These are phyloP conservation scores for Torulaspora gathmanii DNA, from an alignment of 805 yeast species.

Conservation along the genomic window DNA sequence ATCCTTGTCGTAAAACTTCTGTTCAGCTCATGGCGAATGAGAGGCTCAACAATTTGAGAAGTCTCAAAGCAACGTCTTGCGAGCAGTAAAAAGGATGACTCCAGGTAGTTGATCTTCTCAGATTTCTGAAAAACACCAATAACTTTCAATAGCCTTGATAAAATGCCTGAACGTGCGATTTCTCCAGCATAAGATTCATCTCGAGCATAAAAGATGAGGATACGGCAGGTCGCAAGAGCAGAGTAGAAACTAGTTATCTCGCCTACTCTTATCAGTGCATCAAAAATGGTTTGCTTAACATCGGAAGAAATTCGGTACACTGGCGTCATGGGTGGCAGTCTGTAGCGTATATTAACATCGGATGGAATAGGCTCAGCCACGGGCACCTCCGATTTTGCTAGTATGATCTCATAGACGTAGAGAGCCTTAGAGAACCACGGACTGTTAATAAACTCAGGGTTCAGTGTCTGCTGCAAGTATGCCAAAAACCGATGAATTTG, in stretches of 20 bases:
- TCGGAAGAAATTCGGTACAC: slow-evolving; percentile 25
- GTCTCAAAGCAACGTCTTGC: slow-evolving; percentile 70
- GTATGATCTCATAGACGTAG: slow-evolving; percentile 49
- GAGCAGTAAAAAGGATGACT: slow-evolving; percentile 48
- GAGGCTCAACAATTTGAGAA: slow-evolving; percentile 42
- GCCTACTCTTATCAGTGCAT: slow-evolving; percentile 40
- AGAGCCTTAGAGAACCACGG: slow-evolving; percentile 60
- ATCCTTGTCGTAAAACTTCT: slow-evolving; percentile 39
- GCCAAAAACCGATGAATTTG: slow-evolving; percentile 37
- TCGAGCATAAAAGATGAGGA: slow-evolving; percentile 51
- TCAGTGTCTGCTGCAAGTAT: slow-evolving; percentile 38
- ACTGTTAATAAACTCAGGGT: slow-evolving; percentile 38
- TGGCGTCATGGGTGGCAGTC: slow-evolving; percentile 17
- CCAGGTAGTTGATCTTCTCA: slow-evolving; percentile 40
- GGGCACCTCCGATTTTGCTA: slow-evolving; percentile 52
- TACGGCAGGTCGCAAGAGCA: slow-evolving; percentile 51
- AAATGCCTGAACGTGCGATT: slow-evolving; percentile 45
- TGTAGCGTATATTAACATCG: slow-evolving; percentile 20
- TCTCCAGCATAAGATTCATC: slow-evolving; percentile 38
- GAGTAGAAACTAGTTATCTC: slow-evolving; percentile 42
- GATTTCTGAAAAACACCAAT: slow-evolving; percentile 38
- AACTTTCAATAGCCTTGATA: slow-evolving; percentile 45
- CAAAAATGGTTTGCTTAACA: slow-evolving; percentile 39
- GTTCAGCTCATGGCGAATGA: slow-evolving; percentile 50
- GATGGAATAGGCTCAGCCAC: slow-evolving; percentile 35